Evolutionary conservation across 2,329 filamentous ascomycete genomes (phyloP).

Genomic region (Talaromyces verruculosus): DNA sequence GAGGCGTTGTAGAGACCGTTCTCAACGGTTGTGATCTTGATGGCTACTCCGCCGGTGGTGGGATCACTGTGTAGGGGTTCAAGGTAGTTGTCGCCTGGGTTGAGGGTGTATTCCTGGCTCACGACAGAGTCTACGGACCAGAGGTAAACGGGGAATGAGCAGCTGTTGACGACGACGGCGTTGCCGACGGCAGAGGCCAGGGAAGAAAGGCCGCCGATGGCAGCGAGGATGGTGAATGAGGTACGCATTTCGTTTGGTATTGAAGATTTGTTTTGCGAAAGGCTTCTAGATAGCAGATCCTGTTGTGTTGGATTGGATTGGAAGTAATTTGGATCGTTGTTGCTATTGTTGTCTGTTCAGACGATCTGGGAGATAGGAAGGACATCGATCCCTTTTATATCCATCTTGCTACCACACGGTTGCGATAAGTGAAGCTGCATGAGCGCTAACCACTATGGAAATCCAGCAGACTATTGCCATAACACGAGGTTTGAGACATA

Average conservation of each 20-base stretch:
- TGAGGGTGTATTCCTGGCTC: slow-evolving; percentile 33
- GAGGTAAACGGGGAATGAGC: slow-evolving; percentile 38
- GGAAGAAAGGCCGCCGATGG: slow-evolving; percentile 35
- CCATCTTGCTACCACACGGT: not conserved
- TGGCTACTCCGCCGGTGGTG: slow-evolving; percentile 42
- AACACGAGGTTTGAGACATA: slow-evolving; percentile 6
- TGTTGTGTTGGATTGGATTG: not conserved
- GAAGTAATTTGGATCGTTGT: not conserved
- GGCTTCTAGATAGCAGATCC: too few relatives aligned
- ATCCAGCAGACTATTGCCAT: not conserved
- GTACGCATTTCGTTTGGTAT: slow-evolving; percentile 34
- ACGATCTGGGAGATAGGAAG: not conserved
- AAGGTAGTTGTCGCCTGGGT: slow-evolving; percentile 35
- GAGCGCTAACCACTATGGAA: not conserved
- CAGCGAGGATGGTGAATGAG: slow-evolving; percentile 31
- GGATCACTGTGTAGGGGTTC: slow-evolving; percentile 39
- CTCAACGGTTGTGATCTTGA: slow-evolving; percentile 42
- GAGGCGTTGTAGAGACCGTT: slow-evolving; percentile 40
- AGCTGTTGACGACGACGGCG: slow-evolving; percentile 43
- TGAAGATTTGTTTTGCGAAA: not conserved
- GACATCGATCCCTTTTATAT: not conserved
- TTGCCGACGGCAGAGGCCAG: slow-evolving; percentile 37
- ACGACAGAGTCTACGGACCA: slow-evolving; percentile 41
- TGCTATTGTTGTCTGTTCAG: not conserved
- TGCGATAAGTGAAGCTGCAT: not conserved